Conservation (phyloP, 176 grass and related monocot genomes). For the Avena insularis region DNA sequence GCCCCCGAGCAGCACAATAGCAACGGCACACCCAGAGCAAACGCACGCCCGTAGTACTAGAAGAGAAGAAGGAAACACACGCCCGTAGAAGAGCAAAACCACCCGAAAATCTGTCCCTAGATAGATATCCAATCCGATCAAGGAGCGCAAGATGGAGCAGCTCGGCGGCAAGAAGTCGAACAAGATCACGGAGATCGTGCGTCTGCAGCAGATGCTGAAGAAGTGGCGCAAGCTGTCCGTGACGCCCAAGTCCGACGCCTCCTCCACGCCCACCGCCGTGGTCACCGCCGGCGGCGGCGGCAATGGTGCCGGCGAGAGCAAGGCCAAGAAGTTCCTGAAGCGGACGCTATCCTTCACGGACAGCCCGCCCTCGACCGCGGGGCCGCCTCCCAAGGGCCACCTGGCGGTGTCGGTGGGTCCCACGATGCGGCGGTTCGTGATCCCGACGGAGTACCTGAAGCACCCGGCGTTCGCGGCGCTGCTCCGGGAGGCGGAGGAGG, state of each 20-base stretch:
- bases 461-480: conserved; percentile 62
- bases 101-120: background rate
- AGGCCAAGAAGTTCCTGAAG: conserved; percentile 91
- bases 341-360: conserved; percentile 86
- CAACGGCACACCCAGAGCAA: conserved; percentile 20
- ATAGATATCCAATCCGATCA: background rate
- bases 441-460: conserved; percentile 73
- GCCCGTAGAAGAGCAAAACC: background rate
- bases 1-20: conserved; percentile 32
- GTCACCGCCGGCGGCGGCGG: conserved; percentile 13
- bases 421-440: conserved; percentile 68
- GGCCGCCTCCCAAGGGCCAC: conserved; percentile 59
- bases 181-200: conserved; percentile 96
- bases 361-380: conserved; percentile 24
- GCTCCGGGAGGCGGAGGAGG: conserved; percentile 78
- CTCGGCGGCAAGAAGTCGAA: conserved; percentile 68
- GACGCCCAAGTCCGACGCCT: conserved; percentile 40
- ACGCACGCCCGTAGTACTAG: background rate
- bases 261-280: background rate
- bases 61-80: background rate
- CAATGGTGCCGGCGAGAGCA: conserved; percentile 56
- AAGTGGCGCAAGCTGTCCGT: conserved; percentile 97
- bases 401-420: conserved; percentile 70
- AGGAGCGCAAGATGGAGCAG: conserved; percentile 45
- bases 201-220: conserved; percentile 92